Conservation (phyloP, 2,329 filamentous ascomycete genomes). For the Colletotrichum paranaense region DNA sequence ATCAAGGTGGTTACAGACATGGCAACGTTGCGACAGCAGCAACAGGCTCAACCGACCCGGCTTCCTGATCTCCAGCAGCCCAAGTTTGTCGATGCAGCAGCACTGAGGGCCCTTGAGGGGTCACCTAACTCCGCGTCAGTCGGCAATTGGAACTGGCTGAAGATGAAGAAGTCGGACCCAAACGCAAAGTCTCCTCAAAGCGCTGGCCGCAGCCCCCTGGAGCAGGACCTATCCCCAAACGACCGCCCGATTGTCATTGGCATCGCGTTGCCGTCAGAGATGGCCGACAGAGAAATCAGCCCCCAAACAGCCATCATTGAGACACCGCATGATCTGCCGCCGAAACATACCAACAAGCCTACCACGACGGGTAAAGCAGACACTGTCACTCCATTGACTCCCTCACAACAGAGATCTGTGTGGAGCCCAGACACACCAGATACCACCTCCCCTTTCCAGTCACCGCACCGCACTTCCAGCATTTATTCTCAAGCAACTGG, state of each 20-base stretch:
- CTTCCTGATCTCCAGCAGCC: conserved; percentile 43
- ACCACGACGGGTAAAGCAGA: conserved; percentile 31
- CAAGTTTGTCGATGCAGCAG: conserved; percentile 69
- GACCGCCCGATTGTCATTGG: conserved; percentile 81
- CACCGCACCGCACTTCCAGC: conserved; percentile 63
- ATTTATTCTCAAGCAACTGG: conserved; percentile 69
- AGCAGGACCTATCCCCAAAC: conserved; percentile 70
- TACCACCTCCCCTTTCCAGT: conserved; percentile 54
- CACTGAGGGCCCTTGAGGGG: conserved; percentile 69
- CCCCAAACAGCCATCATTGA: conserved; percentile 60
- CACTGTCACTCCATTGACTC: conserved; percentile 40
- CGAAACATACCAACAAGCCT: conserved; percentile 14
- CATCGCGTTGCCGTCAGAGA: conserved; percentile 70
- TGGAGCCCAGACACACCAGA: conserved; percentile 74
- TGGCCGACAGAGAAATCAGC: conserved; percentile 49
- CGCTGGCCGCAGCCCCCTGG: conserved; percentile 40
- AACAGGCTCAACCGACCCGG: conserved; percentile 45
- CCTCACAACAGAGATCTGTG: conserved; percentile 58
- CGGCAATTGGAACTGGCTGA: conserved; percentile 69
- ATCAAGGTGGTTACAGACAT: conserved; percentile 80
- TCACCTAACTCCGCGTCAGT: conserved; percentile 63
- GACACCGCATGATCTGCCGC: conserved; percentile 48
- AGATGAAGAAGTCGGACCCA: conserved; percentile 49
- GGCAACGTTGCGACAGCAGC: conserved; percentile 60
- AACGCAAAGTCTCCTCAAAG: conserved; percentile 40